These are phyloP conservation scores for Leccinellum albellum DNA, from an alignment of 768 basidiomycete species.

Conservation along the genomic window DNA sequence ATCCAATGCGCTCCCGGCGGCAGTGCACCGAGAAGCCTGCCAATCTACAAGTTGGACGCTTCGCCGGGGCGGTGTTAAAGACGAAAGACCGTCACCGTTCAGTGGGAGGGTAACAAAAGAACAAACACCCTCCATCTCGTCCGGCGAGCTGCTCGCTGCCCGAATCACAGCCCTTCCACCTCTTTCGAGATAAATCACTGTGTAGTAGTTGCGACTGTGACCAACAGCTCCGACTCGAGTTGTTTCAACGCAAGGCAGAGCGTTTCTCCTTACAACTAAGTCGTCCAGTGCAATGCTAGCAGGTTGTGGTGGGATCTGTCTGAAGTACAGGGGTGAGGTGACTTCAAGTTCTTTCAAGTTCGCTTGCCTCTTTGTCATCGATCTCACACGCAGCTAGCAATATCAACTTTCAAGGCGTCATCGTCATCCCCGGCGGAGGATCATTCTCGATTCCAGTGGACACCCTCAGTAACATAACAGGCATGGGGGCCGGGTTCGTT, in stretches of 20 bases:
- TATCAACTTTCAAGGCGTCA: slow-evolving; percentile 61
- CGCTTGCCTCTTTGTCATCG: not conserved
- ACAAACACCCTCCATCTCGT: no score
- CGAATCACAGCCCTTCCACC: no score
- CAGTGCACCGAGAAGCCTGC: no score
- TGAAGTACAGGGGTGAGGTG: slow-evolving; percentile 51
- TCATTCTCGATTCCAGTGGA: slow-evolving; percentile 63
- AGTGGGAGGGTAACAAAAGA: no score
- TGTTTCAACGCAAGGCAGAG: slow-evolving; percentile 54
- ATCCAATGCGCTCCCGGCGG: no score
- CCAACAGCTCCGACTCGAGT: slow-evolving; percentile 44
- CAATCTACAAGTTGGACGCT: no score
- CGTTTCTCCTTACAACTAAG: slow-evolving; percentile 52
- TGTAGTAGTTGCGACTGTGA: slow-evolving; percentile 58
- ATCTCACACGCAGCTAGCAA: slow-evolving; percentile 34
- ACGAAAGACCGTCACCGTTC: no score
- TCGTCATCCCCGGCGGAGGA: slow-evolving; percentile 80
- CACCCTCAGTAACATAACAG: slow-evolving; percentile 38
- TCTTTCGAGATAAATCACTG: no score
- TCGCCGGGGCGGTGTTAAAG: no score
- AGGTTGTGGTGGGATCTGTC: slow-evolving; percentile 64
- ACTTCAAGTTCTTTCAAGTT: no score
- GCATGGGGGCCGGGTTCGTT: slow-evolving; percentile 62
- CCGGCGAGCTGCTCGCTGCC: no score
- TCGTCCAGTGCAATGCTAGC: slow-evolving; percentile 60